phyloP scores from a whole-genome alignment of 129 eudicot species.

The Rutidosis leptorrhynchoides region DNA sequence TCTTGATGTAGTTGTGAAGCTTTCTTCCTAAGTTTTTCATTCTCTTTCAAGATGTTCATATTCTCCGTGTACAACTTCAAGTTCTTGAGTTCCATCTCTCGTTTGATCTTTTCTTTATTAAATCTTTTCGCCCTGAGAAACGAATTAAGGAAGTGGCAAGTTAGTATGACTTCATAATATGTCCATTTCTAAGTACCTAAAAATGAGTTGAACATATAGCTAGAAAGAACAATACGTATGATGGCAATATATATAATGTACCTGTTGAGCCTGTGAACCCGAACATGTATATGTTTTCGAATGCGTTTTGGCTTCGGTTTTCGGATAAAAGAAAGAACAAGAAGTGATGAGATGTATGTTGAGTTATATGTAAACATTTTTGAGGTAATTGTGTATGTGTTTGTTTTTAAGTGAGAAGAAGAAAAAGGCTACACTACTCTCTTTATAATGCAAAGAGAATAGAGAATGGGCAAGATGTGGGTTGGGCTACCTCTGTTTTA shows the following conservation, averaged over 20 bases:
- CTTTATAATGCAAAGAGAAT: constrained; percentile 2
- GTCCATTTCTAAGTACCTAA: background rate
- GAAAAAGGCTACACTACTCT: constrained; percentile 13
- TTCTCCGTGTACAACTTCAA: constrained; percentile 80
- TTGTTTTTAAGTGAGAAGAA: constrained; percentile 4
- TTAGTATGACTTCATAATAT: background rate
- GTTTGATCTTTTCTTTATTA: constrained; percentile 28
- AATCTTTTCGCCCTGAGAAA: constrained; percentile 27
- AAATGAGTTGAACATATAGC: background rate
- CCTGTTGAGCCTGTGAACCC: constrained; percentile 47
- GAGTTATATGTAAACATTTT: constrained; percentile 20
- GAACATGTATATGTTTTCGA: constrained; percentile 26
- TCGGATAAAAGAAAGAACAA: background rate
- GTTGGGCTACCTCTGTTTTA: constrained; percentile 24
- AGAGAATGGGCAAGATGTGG: constrained; percentile 17
- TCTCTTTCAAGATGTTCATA: constrained; percentile 57
- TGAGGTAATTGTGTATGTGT: constrained; percentile 2
- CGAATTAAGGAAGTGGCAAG: background rate
- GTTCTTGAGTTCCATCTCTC: constrained; percentile 62
- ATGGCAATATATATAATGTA: background rate
- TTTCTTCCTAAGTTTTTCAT: constrained; percentile 60
- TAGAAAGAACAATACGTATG: background rate
- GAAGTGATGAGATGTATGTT: background rate
- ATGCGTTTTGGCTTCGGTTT: constrained; percentile 35
- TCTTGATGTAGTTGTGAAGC: constrained; percentile 67